Base-by-base conservation (phyloP, 2,329 filamentous ascomycete species). In the Colletotrichum spaethianum region DNA sequence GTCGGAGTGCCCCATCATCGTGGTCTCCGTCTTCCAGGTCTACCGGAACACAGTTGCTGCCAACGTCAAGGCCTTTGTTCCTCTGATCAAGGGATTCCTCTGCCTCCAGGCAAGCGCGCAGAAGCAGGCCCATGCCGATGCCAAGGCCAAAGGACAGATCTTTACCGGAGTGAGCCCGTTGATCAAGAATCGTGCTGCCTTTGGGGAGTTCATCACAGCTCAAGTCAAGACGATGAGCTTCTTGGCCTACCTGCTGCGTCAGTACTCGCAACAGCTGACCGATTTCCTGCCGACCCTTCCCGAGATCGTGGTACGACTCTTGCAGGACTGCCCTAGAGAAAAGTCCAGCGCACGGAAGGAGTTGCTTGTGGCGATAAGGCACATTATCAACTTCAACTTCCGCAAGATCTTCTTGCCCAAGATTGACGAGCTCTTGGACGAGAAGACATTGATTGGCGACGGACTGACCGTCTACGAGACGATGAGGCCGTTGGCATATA, bases 191-290 rank as follows among this genome's bases (percentile, higher is more conserved):
- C 89, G 95, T 69, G 93, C 93, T 16, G 96, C 95, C 0, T 99
- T 98, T 84, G 96, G 96, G 44, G 97, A 99, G 77, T 97, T 98
- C 76, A 97, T 99, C 75, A 98, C 95, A 0, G 95, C 96, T 1
- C 97, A 99, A 81, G 96, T 99, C 20, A 98, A 99, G 86, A 98
- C 96, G 0, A 98, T 99, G 96, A 98, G 95, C 78, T 99, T 99
- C 78, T 82, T 99, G 75, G 97, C 97, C 1, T 99, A 98, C 79
- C 85, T 99, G 0, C 88, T 99, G 16, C 88, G 96, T 53, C 93
- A 97, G 59, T 97, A 98, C 81, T 92, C 95, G 2, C 92, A 93
- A 70, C 93, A 98, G 75, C 85, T 99, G 12, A 90, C 91, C 14
- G 96, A 99, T 76, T 98, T 99, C 77, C 85, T 99, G 36, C 93